Evolutionary conservation across 352 stramenopile genomes (phyloP).

Genomic region (Globisporangium orthogonon): DNA sequence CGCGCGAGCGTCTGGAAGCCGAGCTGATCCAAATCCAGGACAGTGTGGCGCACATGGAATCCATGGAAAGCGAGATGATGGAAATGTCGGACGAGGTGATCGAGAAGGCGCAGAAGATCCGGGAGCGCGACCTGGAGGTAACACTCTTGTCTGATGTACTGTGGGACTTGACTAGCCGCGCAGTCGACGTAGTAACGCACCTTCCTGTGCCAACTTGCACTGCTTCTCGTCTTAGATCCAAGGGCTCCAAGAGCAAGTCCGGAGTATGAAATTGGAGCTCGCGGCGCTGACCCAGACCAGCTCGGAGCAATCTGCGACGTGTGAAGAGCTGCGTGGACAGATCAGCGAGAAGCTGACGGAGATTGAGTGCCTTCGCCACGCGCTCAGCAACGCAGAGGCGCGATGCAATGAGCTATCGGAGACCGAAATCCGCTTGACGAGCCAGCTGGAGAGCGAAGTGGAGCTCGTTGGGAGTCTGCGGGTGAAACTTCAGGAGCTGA

Average conservation of each 20-base stretch:
- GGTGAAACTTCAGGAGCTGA: constrained; percentile 34
- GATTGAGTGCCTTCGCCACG: constrained; percentile 24
- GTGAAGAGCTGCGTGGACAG: constrained; percentile 27
- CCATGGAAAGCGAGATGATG: constrained; percentile 68
- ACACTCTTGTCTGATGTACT: not conserved
- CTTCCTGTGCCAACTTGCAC: not conserved
- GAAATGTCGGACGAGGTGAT: constrained; percentile 81
- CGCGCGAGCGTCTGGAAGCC: constrained; percentile 42
- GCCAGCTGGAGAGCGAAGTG: constrained; percentile 34
- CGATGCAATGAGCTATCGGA: constrained; percentile 55
- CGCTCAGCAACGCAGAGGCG: constrained; percentile 30
- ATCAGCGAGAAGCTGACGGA: constrained; percentile 29
- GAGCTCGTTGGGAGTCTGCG: constrained; percentile 34
- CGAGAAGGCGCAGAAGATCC: constrained; percentile 65
- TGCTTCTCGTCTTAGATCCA: constrained; percentile 27
- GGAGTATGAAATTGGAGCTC: constrained; percentile 43
- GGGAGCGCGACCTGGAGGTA: constrained; percentile 47
- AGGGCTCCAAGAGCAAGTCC: constrained; percentile 32
- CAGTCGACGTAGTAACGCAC: not conserved
- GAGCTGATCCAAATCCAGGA: constrained; percentile 55
- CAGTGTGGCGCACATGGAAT: constrained; percentile 51
- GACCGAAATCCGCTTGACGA: constrained; percentile 32
- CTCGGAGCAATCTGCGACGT: constrained; percentile 35
- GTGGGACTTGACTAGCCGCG: not conserved
- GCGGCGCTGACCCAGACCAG: constrained; percentile 35